Conservation (phyloP, 2,329 filamentous ascomycete genomes). For the Nemania abortiva region DNA sequence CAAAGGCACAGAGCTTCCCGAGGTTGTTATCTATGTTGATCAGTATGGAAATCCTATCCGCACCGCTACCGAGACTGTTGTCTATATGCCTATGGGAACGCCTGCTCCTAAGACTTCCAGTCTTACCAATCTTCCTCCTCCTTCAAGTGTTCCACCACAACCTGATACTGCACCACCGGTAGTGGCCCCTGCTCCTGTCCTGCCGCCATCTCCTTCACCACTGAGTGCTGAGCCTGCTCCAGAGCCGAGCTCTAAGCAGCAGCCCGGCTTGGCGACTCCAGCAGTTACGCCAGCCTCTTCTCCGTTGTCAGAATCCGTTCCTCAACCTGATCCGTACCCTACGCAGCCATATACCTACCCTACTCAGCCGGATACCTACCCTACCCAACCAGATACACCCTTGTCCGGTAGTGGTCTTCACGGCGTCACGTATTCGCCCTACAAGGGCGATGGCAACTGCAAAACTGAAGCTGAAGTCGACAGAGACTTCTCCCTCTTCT, state of each 20-base stretch:
- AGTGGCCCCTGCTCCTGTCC: constrained; percentile 23
- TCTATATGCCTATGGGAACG: constrained; percentile 44
- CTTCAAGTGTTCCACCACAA: constrained; percentile 22
- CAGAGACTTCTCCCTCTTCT: constrained; percentile 70
- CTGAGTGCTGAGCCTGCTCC: constrained; percentile 25
- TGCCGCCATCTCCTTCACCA: constrained; percentile 26
- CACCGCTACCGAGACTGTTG: constrained; percentile 56
- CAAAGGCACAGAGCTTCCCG: constrained; percentile 57
- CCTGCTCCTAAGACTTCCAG: constrained; percentile 24
- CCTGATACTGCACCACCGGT: constrained; percentile 31
- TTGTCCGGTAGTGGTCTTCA: constrained; percentile 46
- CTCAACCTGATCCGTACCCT: constrained; percentile 35
- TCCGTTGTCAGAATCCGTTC: constrained; percentile 25
- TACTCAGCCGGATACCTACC: neutral
- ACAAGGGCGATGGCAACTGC: constrained; percentile 68
- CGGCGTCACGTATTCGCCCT: constrained; percentile 64
- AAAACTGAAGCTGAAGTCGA: constrained; percentile 74
- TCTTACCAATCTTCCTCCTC: constrained; percentile 13
- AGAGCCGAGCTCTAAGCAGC: constrained; percentile 35
- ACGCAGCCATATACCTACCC: constrained; percentile 31
- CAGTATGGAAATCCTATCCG: constrained; percentile 64
- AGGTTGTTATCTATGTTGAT: constrained; percentile 71
- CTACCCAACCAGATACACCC: constrained; percentile 37
- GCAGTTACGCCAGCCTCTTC: constrained; percentile 16
- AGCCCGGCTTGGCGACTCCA: constrained; percentile 30